Base-by-base conservation (phyloP, 2,329 filamentous ascomycete genomes). In the Graphilbum fragrans region DNA sequence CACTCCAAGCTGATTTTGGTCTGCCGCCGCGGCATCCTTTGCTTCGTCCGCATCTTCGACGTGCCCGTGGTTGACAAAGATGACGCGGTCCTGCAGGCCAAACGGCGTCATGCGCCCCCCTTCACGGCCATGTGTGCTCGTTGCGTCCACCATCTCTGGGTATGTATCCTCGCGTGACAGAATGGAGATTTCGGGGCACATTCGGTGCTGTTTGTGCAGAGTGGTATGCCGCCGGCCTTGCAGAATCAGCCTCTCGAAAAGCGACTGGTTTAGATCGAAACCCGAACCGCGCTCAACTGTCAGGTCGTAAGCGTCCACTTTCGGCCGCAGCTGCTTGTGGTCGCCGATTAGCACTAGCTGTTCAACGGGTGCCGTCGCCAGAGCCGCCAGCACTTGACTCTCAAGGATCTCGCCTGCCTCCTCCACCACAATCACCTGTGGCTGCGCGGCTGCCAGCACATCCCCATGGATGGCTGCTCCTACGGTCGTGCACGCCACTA, bases 381-480 rank as follows among this genome's bases (percentile, higher is more conserved):
- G 50, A 0, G 81, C 71, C 0, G 80, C 72, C 1, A 86, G 55
- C 2, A 82, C 63, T 48, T 86, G 81, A 2, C 68, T 66, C 53
- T 86, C 82, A 0, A 85, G 61, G 4, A 86, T 82, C 47, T 86
- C 81, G 2, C 80, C 82, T 1, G 80, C 82, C 55, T 86, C 82
- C 53, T 86, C 82, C 0, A 84, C 72, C 0, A 87, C 52, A 1
- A 85, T 56, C 3, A 83, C 62, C 1, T 76, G 74, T 0, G 79
- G 77, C 0, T 59, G 55, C 0, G 70, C 71, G 1, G 65, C 60
- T 5, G 65, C 65, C 9, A 86, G 65, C 2, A 72, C 61, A 0
- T 67, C 57, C 0, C 65, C 58, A 39, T 81, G 70, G 57, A 67
- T 85, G 0, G 82, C 78, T 0, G 80, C 80, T 0, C 64, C 79